Base-by-base conservation (phyloP, 169 alveolate species). In the Haemoproteus tartakovskyi region DNA sequence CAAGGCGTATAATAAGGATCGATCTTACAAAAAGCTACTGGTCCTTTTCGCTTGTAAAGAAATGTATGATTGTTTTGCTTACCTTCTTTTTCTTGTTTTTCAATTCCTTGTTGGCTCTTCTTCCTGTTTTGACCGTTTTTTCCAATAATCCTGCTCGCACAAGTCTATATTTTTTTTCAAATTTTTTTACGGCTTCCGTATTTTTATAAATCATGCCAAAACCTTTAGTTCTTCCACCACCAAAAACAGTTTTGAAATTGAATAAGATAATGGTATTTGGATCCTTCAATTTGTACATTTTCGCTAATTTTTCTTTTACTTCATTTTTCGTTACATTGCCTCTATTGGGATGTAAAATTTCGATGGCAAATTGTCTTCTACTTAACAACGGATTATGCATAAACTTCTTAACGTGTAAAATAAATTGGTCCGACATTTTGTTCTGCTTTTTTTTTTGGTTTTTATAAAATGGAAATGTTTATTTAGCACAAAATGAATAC, bases 151-250 rank as follows among this genome's bases (percentile, higher is more conserved):
- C 96, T 64, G 86, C 89, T 57, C 96, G 70, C 29, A 91, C 80
- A 45, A 87, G 97, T 47, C 96, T 88, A 87, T 92, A 94, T 59
- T 85, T 90, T 60, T 83, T 89, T 60, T 94, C 98, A 83, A 91
- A 94, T 37, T 89, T 85, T 89, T 92, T 92, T 21, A 92, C 94
- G 26, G 95, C 92, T 29, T 91, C 94, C 47, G 93, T 78, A 79
- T 87, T 90, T 87, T 95, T 97, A 62, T 95, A 95, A 89, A 96
- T 92, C 74, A 92, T 84, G 16, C 98, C 97, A 82, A 94, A 94
- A 9, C 99, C 99, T 12, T 96, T 89, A 57, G 98, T 89, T 62
- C 95, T 87, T 19, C 99, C 99, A 19, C 99, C 99, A 38, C 99
- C 99, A 86, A 95, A 96, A 56, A 93, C 93, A 19, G 97, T 93